Evolutionary conservation across 768 basidiomycete genomes (phyloP), one percentile per base, ranked within the genome.

Genomic region (Lactarius vividus): DNA sequence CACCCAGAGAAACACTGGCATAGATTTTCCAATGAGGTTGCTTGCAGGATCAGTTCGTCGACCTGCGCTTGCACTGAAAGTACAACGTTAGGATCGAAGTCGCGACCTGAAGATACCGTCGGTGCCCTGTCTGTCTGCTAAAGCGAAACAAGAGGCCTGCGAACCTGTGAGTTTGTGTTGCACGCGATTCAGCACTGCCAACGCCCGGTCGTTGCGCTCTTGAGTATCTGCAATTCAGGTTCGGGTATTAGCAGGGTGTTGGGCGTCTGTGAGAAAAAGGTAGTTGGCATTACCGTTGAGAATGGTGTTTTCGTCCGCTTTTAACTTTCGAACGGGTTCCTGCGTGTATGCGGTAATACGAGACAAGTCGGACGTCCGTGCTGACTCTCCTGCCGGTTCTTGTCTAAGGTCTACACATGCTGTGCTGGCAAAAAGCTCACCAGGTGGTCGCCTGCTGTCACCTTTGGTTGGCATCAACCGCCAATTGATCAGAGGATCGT

Each of bases 401-500:
- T 64, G 57, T 56, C 61, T 56, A 68, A 64, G 59, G 4, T 18
- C 11, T 9, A 23, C 18, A 60, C 46, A 28, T 20, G 20, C 28
- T 73, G 61, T 11, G 67, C 9, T 64, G 40, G 61, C 63, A 33
- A 33, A 31, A 4, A 59, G 68, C 73, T 68, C 69, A 87, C 90
- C 89, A 75, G 92, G 88, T 35, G 84, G 81, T 59, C 87, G 84
- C 63, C 87, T 83, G 28, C 80, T 81, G 64, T 93, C 91, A 44
- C 85, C 86, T 60, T 95, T 92, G 6, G 89, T 85, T 72, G 92
- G 91, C 82, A 93, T 90, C 68, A 97, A 80, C 71, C 95, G 86
- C 95, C 96, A 99, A 73, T 94, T 96, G 80, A 98, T 96, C 63
- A 99, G 79, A 15, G 97, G 97, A 73, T 99, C 97, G 72, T 98